Percentiles rank a stretch among this genome's conserved stretches.
Evolutionary conservation across 1,139 yeast genomes (phyloP).

Genomic region (Suhomyces anneliseae): DNA sequence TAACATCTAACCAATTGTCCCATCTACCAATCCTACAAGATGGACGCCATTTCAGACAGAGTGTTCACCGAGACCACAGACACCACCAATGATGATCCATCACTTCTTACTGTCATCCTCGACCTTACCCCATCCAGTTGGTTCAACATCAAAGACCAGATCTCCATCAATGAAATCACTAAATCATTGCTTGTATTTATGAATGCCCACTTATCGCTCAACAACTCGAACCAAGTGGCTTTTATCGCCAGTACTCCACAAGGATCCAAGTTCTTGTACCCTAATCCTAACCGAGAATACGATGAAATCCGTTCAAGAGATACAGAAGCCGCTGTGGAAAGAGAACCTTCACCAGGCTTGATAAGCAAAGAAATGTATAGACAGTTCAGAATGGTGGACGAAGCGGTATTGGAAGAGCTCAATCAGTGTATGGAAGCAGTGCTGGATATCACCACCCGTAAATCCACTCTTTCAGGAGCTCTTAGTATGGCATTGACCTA

Average conservation of each 20-base stretch:
- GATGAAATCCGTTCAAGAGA: conserved; percentile 15
- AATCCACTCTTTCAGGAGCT: conserved; percentile 70
- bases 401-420: conserved; percentile 65
- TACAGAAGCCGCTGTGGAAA: conserved; percentile 7
- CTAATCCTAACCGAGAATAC: conserved; percentile 40
- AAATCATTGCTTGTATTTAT: conserved; percentile 67
- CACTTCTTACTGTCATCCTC: conserved; percentile 72
- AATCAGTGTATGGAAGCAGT: conserved; percentile 44
- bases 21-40: conserved; percentile 17
- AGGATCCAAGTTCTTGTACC: conserved; percentile 74
- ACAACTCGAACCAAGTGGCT: conserved; percentile 82
- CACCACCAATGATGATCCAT: conserved; percentile 63
- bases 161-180: conserved; percentile 54
- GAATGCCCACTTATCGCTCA: conserved; percentile 84
- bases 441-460: conserved; percentile 17
- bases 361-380: conserved; percentile 64
- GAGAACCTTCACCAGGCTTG: conserved; percentile 18
- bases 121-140: conserved; percentile 82
- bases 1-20: not conserved
- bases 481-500: conserved; percentile 75
- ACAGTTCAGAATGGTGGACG: conserved; percentile 82
- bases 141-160: conserved; percentile 51
- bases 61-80: conserved; percentile 52
- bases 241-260: conserved; percentile 74
- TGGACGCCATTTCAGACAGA: conserved; percentile 78